These are phyloP conservation scores for Trypanosoma theileri DNA, from an alignment of 208 protist genomes.

Conservation along the genomic window DNA sequence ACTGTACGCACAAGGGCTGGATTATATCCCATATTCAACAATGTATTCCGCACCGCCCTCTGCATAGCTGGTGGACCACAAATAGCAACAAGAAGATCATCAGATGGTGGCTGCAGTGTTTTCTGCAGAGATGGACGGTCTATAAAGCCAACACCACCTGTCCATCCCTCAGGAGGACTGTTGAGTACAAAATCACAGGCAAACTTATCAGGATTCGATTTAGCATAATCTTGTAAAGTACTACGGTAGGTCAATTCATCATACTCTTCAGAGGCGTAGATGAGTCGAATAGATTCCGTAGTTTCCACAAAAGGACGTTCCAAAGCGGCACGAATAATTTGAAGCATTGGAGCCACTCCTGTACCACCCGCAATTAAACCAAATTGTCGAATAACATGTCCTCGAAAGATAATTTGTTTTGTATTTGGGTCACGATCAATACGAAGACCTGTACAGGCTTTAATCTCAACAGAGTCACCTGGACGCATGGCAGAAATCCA, in stretches of 20 bases:
- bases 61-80: constrained; percentile 82
- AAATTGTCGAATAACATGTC: constrained; percentile 44
- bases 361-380: constrained; percentile 64
- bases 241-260: constrained; percentile 61
- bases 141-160: constrained; percentile 64
- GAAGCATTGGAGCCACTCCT: constrained; percentile 78
- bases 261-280: constrained; percentile 63
- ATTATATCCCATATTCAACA: constrained; percentile 57
- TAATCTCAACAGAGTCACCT: constrained; percentile 72
- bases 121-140: constrained; percentile 38
- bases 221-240: constrained; percentile 34
- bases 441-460: constrained; percentile 52
- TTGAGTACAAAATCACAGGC: constrained; percentile 49
- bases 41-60: constrained; percentile 47
- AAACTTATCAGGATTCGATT: constrained; percentile 48
- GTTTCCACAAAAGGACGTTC: constrained; percentile 47
- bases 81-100: constrained; percentile 75
- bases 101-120: constrained; percentile 46
- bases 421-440: constrained; percentile 42
- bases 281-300: constrained; percentile 49
- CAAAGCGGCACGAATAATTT: constrained; percentile 69
- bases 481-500: constrained; percentile 63
- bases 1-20: constrained; percentile 60
- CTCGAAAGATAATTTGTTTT: constrained; percentile 48
- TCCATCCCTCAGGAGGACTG: constrained; percentile 60